Evolutionary conservation across 495 filamentous ascomycete species (phyloP), one percentile per base, ranked within the genome.

Genomic region (Lindgomyces ingoldianus): DNA sequence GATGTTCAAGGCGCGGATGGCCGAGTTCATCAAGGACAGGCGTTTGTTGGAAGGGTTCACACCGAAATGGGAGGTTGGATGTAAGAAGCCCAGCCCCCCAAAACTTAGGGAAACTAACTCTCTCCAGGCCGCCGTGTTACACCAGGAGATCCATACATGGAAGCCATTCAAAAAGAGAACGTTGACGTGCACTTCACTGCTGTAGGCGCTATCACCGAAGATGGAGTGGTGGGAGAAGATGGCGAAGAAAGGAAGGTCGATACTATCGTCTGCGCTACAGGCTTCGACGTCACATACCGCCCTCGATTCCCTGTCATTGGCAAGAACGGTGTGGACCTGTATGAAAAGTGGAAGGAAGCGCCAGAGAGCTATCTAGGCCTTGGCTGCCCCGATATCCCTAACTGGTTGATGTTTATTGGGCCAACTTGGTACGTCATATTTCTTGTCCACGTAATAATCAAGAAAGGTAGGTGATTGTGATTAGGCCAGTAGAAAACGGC

Each of bases 11-110:
- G 39, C 57, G n/a, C 67, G 73, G 10, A 79, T 75, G 73, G 71
- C 60, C n/a, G 75, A 76, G 49, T 70, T 72, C 52, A 74, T 79
- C 64, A 77, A 77, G 54, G 76, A 79, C 64, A 52, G 76, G 33
- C 24, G 76, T 33, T 64, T 79, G 60, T 57, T 76, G 8, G 49
- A 78, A n/a, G 75, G 76, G 19, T 75, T 76, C 58, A 75, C 65
- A 6, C 73, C 73, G 0, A 75, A 72, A 29, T 77, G 68, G 19
- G 70, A 63, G 9, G 26, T 77, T 39, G 74, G 74, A 9, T 76
- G 74, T 65, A 22, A 60, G 60, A 44, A 18, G n/a, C 3, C 58
- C 19, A 22, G 14, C 16, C 4, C 14, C 19, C 10, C 3, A 41
- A 2, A 16, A 10, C 18, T 65, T 22, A 14, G n/a, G 12, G 50